Evolutionary conservation across 106 monocot genomes (phyloP).

Genomic region (Posidonia australis): DNA sequence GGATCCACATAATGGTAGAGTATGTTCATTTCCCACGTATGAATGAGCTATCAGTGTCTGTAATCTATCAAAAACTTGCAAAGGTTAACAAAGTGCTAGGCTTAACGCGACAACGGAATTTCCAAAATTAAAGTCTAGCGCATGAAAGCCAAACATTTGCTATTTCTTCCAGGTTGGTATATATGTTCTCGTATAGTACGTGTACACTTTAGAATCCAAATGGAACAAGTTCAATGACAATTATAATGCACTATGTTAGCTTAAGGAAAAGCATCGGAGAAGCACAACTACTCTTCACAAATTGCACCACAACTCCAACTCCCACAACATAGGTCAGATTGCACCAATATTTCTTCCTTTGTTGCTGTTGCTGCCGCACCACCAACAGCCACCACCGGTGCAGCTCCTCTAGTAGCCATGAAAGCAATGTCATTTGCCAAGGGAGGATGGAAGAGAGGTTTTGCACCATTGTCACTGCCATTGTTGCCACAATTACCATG

Average conservation of each 20-base stretch:
- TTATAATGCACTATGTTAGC: not conserved
- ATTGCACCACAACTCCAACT: not conserved
- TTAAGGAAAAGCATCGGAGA: no score
- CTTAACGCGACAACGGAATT: no score
- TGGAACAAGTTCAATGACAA: constrained; percentile 1
- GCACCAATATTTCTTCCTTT: not conserved
- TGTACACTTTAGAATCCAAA: no score
- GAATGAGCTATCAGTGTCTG: no score
- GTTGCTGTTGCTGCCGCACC: not conserved
- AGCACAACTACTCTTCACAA: not conserved
- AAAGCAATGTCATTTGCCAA: not conserved
- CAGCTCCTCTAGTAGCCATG: constrained; percentile 4
- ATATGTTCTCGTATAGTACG: no score
- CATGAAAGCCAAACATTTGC: no score
- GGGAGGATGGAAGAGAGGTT: constrained; percentile 33
- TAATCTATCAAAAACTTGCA: no score
- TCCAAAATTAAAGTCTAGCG: no score
- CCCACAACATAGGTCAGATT: not conserved
- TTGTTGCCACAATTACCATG: constrained; percentile 34
- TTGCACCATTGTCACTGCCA: constrained; percentile 13
- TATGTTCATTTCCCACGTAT: no score
- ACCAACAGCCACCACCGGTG: not conserved
- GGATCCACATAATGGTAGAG: no score
- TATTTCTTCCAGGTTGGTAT: not conserved
- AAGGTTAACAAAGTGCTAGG: no score